Evolutionary conservation across 768 basidiomycete species (phyloP).

Genomic region (Termitomyces sp.): DNA sequence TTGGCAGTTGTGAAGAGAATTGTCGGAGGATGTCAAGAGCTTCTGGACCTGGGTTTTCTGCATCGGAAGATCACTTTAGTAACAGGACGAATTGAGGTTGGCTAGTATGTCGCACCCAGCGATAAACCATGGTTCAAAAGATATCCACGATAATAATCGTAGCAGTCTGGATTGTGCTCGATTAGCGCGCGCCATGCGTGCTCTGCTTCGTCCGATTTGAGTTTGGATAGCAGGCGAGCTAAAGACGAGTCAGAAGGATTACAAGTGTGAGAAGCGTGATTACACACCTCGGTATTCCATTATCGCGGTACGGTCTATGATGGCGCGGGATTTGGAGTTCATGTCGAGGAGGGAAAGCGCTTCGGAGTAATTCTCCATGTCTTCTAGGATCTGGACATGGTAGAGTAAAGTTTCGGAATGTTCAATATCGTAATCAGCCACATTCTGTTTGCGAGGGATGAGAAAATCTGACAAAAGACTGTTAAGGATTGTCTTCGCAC

Average conservation of each 20-base stretch:
- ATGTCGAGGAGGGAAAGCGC: slow-evolving; percentile 62
- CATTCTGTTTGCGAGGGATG: slow-evolving; percentile 40
- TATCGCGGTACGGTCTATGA: slow-evolving; percentile 68
- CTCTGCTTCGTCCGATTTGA: slow-evolving; percentile 65
- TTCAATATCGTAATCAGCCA: slow-evolving; percentile 76
- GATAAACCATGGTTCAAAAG: slow-evolving; percentile 61
- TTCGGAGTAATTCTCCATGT: slow-evolving; percentile 55
- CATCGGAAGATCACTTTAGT: slow-evolving; percentile 20
- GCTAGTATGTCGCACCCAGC: slow-evolving; percentile 42
- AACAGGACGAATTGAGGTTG: background rate
- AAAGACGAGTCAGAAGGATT: slow-evolving; percentile 8
- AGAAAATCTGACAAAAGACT: background rate
- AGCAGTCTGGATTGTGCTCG: slow-evolving; percentile 79
- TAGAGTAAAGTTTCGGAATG: slow-evolving; percentile 81
- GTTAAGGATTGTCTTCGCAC: slow-evolving; percentile 30
- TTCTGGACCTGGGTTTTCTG: slow-evolving; percentile 44
- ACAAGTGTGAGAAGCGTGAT: background rate
- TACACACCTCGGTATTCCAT: slow-evolving; percentile 61
- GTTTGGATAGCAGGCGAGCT: slow-evolving; percentile 78
- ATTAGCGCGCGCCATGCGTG: slow-evolving; percentile 78
- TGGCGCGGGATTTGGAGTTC: slow-evolving; percentile 55
- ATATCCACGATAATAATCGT: slow-evolving; percentile 75
- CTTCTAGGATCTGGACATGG: slow-evolving; percentile 69
- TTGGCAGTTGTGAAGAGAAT: slow-evolving; percentile 59
- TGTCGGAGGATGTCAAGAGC: slow-evolving; percentile 55